phyloP scores from a whole-genome alignment of 2,329 filamentous ascomycete genomes.

The Bisporella sp. region DNA sequence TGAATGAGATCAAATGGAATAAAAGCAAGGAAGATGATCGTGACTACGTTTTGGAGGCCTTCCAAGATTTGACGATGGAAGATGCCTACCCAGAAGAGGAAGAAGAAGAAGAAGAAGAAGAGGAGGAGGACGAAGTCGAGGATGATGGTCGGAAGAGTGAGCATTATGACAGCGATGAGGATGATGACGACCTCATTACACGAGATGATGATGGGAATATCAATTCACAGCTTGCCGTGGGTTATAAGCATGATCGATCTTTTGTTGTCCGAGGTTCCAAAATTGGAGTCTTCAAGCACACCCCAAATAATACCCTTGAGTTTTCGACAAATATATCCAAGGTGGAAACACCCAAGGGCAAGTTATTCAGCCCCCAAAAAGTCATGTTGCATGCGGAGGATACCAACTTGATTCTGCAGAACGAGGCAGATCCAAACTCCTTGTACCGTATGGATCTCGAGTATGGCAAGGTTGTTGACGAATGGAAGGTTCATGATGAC shows the following conservation, averaged over 20 bases:
- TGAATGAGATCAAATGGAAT: constrained; percentile 89
- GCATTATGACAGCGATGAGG: constrained; percentile 68
- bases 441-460: constrained; percentile 97
- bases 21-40: constrained; percentile 89
- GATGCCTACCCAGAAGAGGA: constrained; percentile 52
- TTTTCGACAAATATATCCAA: constrained; percentile 98
- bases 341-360: constrained; percentile 80
- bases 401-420: constrained; percentile 29
- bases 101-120: constrained; percentile 42
- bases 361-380: constrained; percentile 82
- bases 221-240: constrained; percentile 91
- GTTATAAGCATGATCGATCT: constrained; percentile 93
- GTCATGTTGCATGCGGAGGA: constrained; percentile 30
- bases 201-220: constrained; percentile 69
- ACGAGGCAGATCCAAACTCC: constrained; percentile 68
- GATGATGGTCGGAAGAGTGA: constrained; percentile 63
- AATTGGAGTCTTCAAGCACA: constrained; percentile 98
- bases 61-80: constrained; percentile 90
- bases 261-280: constrained; percentile 96
- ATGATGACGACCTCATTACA: constrained; percentile 68
- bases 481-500: constrained; percentile 97
- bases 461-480: constrained; percentile 94
- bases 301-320: constrained; percentile 82
- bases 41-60: constrained; percentile 91
- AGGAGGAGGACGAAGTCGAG: constrained; percentile 47